These are phyloP conservation scores for Scheffersomyces cryptocercus DNA, from an alignment of 1,139 yeast species.

Conservation along the genomic window DNA sequence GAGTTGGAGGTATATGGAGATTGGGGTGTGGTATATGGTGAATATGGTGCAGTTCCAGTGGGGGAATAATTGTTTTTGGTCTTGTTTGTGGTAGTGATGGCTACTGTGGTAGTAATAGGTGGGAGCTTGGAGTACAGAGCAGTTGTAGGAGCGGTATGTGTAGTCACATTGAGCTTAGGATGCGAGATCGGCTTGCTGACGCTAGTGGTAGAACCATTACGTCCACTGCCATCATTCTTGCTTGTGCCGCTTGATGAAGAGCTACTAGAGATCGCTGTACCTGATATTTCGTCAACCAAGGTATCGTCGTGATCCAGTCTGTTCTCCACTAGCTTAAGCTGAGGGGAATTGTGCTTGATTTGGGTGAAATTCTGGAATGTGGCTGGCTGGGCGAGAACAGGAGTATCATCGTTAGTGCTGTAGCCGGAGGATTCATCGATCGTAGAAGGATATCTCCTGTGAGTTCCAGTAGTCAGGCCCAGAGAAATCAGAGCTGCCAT, in stretches of 20 bases:
- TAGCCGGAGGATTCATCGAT: conserved; percentile 18
- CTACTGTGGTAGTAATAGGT: too few species aligned
- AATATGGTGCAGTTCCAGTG: too few species aligned
- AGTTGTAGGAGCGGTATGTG: too few species aligned
- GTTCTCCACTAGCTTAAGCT: conserved; percentile 7
- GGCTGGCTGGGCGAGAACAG: conserved; percentile 26
- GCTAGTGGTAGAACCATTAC: too few species aligned
- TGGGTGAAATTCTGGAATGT: conserved; percentile 17
- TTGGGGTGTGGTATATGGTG: too few species aligned
- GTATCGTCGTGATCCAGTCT: conserved; percentile 28
- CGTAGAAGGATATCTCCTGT: conserved; percentile 16
- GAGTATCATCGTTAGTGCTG: conserved; percentile 23
- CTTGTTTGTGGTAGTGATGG: too few species aligned
- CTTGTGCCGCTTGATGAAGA: neutral
- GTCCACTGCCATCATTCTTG: too few species aligned
- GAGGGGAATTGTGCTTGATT: conserved; percentile 1
- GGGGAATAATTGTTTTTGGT: too few species aligned
- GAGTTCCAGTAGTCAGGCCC: conserved; percentile 1
- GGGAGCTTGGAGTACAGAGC: too few species aligned
- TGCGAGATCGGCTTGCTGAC: too few species aligned
- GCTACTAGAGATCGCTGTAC: conserved; percentile 1
- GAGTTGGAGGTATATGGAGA: too few species aligned
- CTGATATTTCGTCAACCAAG: conserved; percentile 17
- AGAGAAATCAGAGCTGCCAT: conserved; percentile 4
- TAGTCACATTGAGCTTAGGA: too few species aligned